These are phyloP conservation scores for Histomonas meleagridis DNA, from an alignment of 208 protist genomes.

Conservation along the genomic window DNA sequence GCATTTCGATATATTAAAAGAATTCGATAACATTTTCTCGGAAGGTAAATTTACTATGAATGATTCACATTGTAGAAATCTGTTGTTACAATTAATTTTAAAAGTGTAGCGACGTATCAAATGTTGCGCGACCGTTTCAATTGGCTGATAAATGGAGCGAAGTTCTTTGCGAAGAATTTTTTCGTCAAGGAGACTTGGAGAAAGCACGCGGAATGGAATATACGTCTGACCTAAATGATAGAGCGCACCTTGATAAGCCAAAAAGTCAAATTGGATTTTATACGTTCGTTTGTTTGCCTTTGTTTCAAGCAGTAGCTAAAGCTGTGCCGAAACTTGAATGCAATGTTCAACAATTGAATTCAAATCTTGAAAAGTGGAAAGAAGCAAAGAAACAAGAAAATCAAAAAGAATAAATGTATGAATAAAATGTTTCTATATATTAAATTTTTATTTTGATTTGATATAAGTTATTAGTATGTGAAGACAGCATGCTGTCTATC, in stretches of 20 bases:
- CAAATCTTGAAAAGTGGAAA: not conserved
- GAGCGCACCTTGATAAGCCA: slow-evolving; percentile 24
- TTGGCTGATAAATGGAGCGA: slow-evolving; percentile 22
- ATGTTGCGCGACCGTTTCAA: not conserved
- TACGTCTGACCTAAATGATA: not conserved
- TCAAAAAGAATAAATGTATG: no score
- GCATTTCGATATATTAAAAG: slow-evolving; percentile 49
- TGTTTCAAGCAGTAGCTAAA: not conserved
- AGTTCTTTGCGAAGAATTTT: slow-evolving; percentile 26
- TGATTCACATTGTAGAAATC: not conserved
- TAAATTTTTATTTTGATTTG: no score
- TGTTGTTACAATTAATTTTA: not conserved
- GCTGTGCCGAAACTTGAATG: not conserved
- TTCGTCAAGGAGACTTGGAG: not conserved
- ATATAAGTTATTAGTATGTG: no score
- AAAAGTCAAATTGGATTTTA: slow-evolving; percentile 28
- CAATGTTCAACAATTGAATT: not conserved
- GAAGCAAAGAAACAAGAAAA: not conserved
- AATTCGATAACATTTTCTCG: not conserved
- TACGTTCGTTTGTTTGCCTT: not conserved
- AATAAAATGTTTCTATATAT: no score
- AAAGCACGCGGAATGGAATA: slow-evolving; percentile 11
- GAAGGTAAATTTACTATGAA: not conserved
- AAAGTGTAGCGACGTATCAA: slow-evolving; percentile 19
- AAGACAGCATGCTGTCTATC: no score